phyloP scores from a whole-genome alignment of 164 flowering plant species.

The Liriodendron chinense region DNA sequence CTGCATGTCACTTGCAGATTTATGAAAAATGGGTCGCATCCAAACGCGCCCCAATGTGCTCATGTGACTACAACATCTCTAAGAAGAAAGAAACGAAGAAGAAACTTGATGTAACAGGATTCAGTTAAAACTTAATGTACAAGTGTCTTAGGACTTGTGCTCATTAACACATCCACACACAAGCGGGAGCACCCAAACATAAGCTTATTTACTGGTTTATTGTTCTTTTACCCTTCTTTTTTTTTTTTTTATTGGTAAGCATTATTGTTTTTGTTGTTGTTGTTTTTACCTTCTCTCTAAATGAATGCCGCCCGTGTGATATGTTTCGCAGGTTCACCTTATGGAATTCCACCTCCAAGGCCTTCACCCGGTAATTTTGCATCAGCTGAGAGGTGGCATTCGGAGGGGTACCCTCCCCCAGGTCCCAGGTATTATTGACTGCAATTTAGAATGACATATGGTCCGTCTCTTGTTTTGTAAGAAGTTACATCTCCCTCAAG shows the following conservation, averaged over 20 bases:
- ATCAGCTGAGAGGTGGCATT: constrained; percentile 5
- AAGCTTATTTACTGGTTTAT: too few species aligned
- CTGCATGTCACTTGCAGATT: too few species aligned
- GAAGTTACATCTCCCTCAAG: not conserved
- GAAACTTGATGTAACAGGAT: too few species aligned
- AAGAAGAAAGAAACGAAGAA: too few species aligned
- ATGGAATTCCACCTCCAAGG: constrained; percentile 18
- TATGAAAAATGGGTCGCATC: too few species aligned
- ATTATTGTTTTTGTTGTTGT: not conserved
- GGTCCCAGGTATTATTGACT: constrained; percentile 24
- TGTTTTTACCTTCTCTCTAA: not conserved
- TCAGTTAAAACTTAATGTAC: too few species aligned
- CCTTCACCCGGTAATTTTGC: constrained; percentile 7
- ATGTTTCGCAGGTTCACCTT: constrained; percentile 24
- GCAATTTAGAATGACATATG: not conserved
- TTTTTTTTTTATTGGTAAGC: not conserved
- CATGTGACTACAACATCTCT: too few species aligned
- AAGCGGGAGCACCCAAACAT: too few species aligned
- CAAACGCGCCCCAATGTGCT: too few species aligned
- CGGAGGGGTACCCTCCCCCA: constrained; percentile 17
- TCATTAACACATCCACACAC: too few species aligned
- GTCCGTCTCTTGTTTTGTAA: not conserved
- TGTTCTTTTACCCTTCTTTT: too few species aligned
- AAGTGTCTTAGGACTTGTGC: too few species aligned
- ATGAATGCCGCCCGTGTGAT: not conserved